phyloP scores from a whole-genome alignment of 1,284 basidiomycete genomes.

The Ceratobasidium sp. region DNA sequence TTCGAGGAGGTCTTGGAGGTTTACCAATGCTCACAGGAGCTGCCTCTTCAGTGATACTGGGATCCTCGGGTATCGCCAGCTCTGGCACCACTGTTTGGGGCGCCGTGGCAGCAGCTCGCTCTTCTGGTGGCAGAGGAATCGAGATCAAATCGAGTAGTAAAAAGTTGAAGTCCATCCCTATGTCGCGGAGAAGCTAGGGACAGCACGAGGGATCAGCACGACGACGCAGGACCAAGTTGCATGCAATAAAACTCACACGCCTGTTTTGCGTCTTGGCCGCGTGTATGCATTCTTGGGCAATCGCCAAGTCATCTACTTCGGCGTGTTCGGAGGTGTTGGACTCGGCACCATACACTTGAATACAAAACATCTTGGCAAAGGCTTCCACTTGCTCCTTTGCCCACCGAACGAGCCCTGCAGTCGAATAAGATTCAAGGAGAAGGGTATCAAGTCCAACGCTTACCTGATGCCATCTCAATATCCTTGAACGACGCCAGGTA shows the following conservation, averaged over 20 bases:
- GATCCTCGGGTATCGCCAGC: constrained; percentile 10
- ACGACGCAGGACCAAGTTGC: background rate
- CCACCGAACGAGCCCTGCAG: constrained; percentile 92
- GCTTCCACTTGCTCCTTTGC: constrained; percentile 87
- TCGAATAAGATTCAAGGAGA: background rate
- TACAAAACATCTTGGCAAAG: constrained; percentile 88
- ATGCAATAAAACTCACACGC: constrained; percentile 67
- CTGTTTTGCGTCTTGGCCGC: constrained; percentile 83
- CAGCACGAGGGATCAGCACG: background rate
- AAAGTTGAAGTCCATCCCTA: constrained; percentile 92
- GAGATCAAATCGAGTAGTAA: constrained; percentile 78
- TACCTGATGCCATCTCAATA: constrained; percentile 91
- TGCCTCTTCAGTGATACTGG: constrained; percentile 6
- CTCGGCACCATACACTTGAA: constrained; percentile 90
- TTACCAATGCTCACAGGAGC: background rate
- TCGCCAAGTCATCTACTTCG: constrained; percentile 69
- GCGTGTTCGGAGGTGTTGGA: constrained; percentile 14
- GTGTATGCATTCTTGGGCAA: constrained; percentile 77
- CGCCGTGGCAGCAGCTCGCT: background rate
- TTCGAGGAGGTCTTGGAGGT: constrained; percentile 42
- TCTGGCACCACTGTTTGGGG: constrained; percentile 20
- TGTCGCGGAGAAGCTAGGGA: constrained; percentile 84
- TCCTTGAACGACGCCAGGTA: constrained; percentile 96
- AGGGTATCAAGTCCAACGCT: constrained; percentile 53
- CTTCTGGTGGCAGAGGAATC: constrained; percentile 36